phyloP scores from a whole-genome alignment of 805 yeast species.

The Maudiozyma bulderi region DNA sequence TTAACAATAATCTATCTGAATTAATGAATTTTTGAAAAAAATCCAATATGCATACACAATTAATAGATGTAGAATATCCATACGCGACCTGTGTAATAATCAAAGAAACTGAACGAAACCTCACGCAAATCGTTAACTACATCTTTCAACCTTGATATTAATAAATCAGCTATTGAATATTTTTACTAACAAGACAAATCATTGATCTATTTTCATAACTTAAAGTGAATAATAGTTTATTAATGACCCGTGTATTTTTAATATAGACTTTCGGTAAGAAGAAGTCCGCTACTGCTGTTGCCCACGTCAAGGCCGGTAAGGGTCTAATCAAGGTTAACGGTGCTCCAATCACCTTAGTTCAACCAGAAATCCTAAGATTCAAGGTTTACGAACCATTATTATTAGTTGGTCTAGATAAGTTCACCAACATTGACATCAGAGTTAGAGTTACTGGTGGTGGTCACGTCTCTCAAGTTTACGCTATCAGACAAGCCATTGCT shows the following conservation, averaged over 20 bases:
- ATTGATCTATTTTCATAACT: background rate
- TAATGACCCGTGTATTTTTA: background rate
- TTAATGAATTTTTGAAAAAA: background rate
- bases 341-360: constrained; percentile 96
- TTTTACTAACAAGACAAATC: background rate
- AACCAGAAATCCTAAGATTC: constrained; percentile 98
- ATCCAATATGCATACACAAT: background rate
- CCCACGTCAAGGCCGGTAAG: constrained; percentile 98
- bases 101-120: background rate
- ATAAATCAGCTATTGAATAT: too few species aligned
- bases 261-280: constrained; percentile 96
- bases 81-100: background rate
- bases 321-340: constrained; percentile 99
- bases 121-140: too few species aligned
- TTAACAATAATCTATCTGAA: background rate
- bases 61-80: background rate
- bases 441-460: constrained; percentile 99
- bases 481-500: constrained; percentile 99
- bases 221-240: background rate
- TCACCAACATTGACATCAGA: constrained; percentile 96
- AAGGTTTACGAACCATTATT: constrained; percentile 99
- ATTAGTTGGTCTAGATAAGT: constrained; percentile 97
- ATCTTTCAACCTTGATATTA: too few species aligned
- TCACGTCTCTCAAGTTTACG: constrained; percentile 99
- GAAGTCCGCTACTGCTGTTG: constrained; percentile 99